A percentile compares a stretch with the other conserved stretches of the same genome.
Conservation (phyloP, 257 asterid genomes). For the Fraxinus anomala region DNA sequence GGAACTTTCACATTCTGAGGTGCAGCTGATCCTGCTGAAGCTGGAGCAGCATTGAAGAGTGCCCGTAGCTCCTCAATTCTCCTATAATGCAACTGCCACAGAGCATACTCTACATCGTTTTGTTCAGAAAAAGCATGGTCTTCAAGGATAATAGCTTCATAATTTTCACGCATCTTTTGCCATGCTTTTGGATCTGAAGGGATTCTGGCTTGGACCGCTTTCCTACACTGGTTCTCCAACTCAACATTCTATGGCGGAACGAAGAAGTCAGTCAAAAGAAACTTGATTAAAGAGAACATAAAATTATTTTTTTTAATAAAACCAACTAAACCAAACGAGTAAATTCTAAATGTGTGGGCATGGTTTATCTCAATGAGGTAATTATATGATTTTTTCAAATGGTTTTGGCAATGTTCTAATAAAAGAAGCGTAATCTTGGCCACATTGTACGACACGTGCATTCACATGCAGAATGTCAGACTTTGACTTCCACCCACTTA, state of each 20-base stretch:
- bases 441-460: not conserved
- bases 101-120: slow-evolving; percentile 76
- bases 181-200: slow-evolving; percentile 92
- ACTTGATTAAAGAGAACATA: not conserved
- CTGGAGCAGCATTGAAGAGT: slow-evolving; percentile 60
- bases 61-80: slow-evolving; percentile 87
- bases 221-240: slow-evolving; percentile 77
- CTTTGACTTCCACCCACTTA: not conserved
- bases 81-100: slow-evolving; percentile 94
- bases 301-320: not conserved
- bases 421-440: not conserved
- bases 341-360: not conserved
- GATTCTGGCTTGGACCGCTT: slow-evolving; percentile 77
- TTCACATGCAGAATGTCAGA: not conserved
- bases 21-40: slow-evolving; percentile 43
- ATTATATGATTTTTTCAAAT: not conserved
- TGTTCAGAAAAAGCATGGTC: slow-evolving; percentile 84
- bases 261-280: slow-evolving; percentile 3
- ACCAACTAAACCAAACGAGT: slow-evolving; percentile 12
- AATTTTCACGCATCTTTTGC: slow-evolving; percentile 93
- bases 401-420: not conserved
- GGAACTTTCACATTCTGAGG: slow-evolving; percentile 73
- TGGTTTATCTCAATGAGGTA: not conserved
- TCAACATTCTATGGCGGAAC: slow-evolving; percentile 60
- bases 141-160: slow-evolving; percentile 85